These are phyloP conservation scores for Ascochyta rabiei DNA, from an alignment of 2,329 filamentous ascomycete genomes.

Conservation along the genomic window DNA sequence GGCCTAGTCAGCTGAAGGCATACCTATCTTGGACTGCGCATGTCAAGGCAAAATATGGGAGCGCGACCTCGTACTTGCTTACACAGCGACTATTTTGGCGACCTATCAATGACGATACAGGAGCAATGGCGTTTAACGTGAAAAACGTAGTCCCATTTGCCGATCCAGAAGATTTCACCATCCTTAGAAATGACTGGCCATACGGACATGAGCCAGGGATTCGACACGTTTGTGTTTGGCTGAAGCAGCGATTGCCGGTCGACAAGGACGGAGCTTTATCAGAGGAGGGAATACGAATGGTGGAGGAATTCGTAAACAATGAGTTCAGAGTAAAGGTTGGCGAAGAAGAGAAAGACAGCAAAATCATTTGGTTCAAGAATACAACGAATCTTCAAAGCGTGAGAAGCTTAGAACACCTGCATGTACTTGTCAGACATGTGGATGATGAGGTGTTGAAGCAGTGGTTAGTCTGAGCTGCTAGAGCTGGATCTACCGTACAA, in stretches of 20 bases:
- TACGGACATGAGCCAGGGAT: conserved; percentile 64
- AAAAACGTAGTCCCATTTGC: conserved; percentile 60
- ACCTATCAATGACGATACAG: conserved; percentile 20
- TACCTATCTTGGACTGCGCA: conserved; percentile 65
- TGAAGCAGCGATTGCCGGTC: conserved; percentile 44
- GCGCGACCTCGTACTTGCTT: conserved; percentile 63
- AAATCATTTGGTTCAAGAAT: conserved; percentile 70
- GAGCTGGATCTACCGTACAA: neutral
- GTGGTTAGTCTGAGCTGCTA: conserved; percentile 6
- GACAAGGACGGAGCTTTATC: conserved; percentile 42
- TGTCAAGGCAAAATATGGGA: conserved; percentile 62
- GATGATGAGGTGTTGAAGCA: conserved; percentile 56
- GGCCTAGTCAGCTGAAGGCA: conserved; percentile 63
- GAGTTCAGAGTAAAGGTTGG: conserved; percentile 54
- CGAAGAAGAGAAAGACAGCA: conserved; percentile 49
- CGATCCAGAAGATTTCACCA: conserved; percentile 60
- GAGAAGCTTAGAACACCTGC: conserved; percentile 70
- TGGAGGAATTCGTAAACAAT: conserved; percentile 41
- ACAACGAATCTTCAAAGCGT: conserved; percentile 67
- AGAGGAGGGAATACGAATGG: conserved; percentile 30
- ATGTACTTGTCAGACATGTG: conserved; percentile 77
- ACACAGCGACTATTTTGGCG: conserved; percentile 61
- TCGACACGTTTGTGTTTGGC: conserved; percentile 63
- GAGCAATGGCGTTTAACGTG: conserved; percentile 48
- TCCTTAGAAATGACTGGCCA: conserved; percentile 68